Evolutionary conservation across 345 rosid genomes (phyloP).

Genomic region (Laguncularia racemosa): DNA sequence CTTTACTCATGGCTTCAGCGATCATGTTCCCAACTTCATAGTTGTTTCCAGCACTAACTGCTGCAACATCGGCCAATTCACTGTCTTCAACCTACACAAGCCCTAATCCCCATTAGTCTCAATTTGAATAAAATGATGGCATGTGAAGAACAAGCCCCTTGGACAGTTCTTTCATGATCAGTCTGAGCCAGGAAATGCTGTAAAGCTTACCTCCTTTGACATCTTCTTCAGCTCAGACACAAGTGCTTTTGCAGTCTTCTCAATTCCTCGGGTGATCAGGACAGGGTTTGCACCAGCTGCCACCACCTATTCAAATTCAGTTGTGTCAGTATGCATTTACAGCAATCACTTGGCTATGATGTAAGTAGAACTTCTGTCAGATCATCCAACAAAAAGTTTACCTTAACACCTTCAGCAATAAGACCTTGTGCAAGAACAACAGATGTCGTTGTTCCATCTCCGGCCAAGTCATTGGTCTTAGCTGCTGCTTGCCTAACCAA

Average conservation of each 20-base stretch:
- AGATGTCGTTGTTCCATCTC: slow-evolving; percentile 96
- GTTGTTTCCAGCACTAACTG: slow-evolving; percentile 98
- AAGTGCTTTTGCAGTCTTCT: slow-evolving; percentile 83
- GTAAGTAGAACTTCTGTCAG: too few species aligned
- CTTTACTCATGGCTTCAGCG: slow-evolving; percentile 97
- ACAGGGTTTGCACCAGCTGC: slow-evolving; percentile 99
- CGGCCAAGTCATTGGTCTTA: slow-evolving; percentile 97
- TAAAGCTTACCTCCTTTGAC: slow-evolving; percentile 60
- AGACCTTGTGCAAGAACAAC: slow-evolving; percentile 99
- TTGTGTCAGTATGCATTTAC: too few species aligned
- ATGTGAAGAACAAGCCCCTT: too few species aligned
- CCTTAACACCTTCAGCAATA: slow-evolving; percentile 93
- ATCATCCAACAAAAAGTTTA: too few species aligned
- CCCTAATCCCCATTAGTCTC: too few species aligned
- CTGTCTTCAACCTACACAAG: slow-evolving; percentile 58
- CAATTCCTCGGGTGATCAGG: slow-evolving; percentile 89
- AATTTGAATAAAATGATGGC: too few species aligned
- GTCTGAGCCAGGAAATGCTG: too few species aligned
- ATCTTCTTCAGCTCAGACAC: slow-evolving; percentile 70
- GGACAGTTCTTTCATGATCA: too few species aligned
- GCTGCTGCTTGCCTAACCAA: slow-evolving; percentile 97
- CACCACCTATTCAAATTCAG: slow-evolving; percentile 32
- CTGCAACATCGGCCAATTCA: slow-evolving; percentile 98
- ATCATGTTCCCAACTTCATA: slow-evolving; percentile 93
- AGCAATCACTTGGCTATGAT: too few species aligned